Percentiles rank a stretch among this genome's conserved stretches.
Evolutionary conservation across 371 early-diverging fungal genomes (phyloP).

Genomic region (Apophysomyces ossiformis): DNA sequence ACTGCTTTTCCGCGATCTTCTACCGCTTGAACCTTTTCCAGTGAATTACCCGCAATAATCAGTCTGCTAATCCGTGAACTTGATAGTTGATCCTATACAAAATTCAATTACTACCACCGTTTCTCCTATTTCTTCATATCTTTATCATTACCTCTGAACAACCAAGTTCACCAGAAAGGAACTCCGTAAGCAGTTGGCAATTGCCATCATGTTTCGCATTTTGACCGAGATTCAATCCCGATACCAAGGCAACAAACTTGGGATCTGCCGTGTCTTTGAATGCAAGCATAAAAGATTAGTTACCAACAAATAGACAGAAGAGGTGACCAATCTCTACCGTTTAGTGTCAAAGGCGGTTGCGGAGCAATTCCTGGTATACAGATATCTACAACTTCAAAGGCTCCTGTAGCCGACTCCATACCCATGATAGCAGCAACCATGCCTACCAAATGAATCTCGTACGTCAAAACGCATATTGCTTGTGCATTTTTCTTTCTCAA

Average conservation of each 20-base stretch:
- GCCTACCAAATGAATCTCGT: slow-evolving; percentile 42
- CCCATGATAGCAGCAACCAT: slow-evolving; percentile 82
- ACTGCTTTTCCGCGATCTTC: slow-evolving; percentile 45
- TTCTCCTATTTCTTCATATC: background rate
- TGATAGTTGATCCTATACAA: slow-evolving; percentile 52
- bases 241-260: slow-evolving; percentile 79
- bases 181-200: slow-evolving; percentile 78
- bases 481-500: slow-evolving; percentile 5
- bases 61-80: slow-evolving; percentile 63
- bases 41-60: slow-evolving; percentile 80
- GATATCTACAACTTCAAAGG: slow-evolving; percentile 84
- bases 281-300: background rate
- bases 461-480: background rate
- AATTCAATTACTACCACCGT: background rate
- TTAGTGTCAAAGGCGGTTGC: slow-evolving; percentile 47
- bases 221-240: slow-evolving; percentile 75
- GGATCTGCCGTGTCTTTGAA: slow-evolving; percentile 26
- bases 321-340: slow-evolving; percentile 20
- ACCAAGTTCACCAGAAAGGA: slow-evolving; percentile 79
- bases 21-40: slow-evolving; percentile 43
- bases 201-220: slow-evolving; percentile 53
- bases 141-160: slow-evolving; percentile 36
- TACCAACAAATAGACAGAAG: background rate
- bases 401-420: slow-evolving; percentile 63
- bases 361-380: slow-evolving; percentile 74